Percentiles rank a stretch among this genome's conserved stretches.
Conservation (phyloP, 345 rosid genomes). For the Hibiscus tridactylites region DNA sequence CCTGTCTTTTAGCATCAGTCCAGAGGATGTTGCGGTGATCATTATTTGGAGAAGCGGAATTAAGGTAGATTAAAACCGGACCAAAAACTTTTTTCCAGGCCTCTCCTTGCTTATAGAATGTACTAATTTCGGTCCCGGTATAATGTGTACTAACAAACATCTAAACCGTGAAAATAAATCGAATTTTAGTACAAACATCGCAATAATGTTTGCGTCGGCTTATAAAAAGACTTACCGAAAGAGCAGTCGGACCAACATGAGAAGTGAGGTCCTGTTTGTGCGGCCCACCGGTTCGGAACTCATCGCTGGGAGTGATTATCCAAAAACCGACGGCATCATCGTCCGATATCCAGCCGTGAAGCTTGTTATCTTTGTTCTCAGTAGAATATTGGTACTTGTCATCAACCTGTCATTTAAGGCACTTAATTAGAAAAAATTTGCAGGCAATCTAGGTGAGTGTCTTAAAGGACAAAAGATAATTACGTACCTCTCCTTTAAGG, state of each 20-base stretch:
- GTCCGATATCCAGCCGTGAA: slow-evolving; percentile 69
- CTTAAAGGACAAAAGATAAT: no score
- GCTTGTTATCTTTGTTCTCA: slow-evolving; percentile 45
- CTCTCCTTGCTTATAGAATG: slow-evolving; percentile 39
- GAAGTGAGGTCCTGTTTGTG: slow-evolving; percentile 79
- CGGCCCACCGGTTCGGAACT: slow-evolving; percentile 64
- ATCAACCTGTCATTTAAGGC: slow-evolving; percentile 30
- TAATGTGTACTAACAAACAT: slow-evolving; percentile 91
- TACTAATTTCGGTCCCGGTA: slow-evolving; percentile 50
- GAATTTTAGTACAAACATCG: neutral
- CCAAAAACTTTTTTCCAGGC: slow-evolving; percentile 85
- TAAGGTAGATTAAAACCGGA: slow-evolving; percentile 66
- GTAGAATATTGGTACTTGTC: slow-evolving; percentile 77
- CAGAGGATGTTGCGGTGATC: slow-evolving; percentile 27
- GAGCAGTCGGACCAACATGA: slow-evolving; percentile 64
- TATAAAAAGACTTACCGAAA: slow-evolving; percentile 34
- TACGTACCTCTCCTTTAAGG: slow-evolving; percentile 47
- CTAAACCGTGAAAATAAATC: slow-evolving; percentile 21
- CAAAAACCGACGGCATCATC: slow-evolving; percentile 58
- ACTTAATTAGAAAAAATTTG: no score
- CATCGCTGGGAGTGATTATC: slow-evolving; percentile 76
- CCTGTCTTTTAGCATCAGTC: slow-evolving; percentile 79
- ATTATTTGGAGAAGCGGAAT: slow-evolving; percentile 28
- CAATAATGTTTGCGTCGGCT: neutral
- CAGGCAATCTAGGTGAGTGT: no score